A percentile compares a stretch with the other conserved stretches of the same genome.
Evolutionary conservation across 1,284 basidiomycete species (phyloP).

Genomic region (Malassezia furfur): DNA sequence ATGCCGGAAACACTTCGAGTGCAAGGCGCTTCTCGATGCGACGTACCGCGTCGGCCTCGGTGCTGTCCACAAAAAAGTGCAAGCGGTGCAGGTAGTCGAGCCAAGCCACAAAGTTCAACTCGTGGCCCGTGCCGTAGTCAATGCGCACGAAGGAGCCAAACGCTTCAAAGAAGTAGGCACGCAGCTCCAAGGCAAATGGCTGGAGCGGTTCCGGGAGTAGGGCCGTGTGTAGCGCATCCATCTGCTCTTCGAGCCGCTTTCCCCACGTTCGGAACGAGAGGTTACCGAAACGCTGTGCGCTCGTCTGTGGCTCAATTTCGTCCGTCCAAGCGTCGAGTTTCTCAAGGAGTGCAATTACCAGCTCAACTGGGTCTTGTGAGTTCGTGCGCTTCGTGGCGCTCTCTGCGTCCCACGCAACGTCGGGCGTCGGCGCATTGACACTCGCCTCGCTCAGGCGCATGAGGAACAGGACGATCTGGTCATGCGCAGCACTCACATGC

Average conservation of each 20-base stretch:
- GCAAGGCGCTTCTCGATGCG: conserved; percentile 27
- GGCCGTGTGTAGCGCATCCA: conserved; percentile 39
- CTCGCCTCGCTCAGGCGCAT: conserved; percentile 42
- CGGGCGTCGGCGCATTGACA: conserved; percentile 28
- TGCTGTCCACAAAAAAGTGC: conserved; percentile 18
- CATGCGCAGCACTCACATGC: conserved; percentile 34
- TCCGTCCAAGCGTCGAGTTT: conserved; percentile 69
- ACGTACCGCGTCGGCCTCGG: not conserved
- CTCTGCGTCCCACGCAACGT: conserved; percentile 10
- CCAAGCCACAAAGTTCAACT: conserved; percentile 51
- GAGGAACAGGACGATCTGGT: conserved; percentile 33
- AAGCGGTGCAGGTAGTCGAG: conserved; percentile 30
- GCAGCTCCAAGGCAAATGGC: conserved; percentile 56
- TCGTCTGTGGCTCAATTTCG: conserved; percentile 66
- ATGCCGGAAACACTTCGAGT: conserved; percentile 62
- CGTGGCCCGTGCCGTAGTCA: conserved; percentile 95
- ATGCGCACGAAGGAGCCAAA: conserved; percentile 86
- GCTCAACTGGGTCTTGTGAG: conserved; percentile 33
- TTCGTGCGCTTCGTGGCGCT: not conserved
- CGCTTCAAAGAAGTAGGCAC: conserved; percentile 67
- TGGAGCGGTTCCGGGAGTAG: conserved; percentile 53
- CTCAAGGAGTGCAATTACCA: conserved; percentile 58
- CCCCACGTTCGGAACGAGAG: conserved; percentile 84
- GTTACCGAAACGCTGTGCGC: conserved; percentile 87
- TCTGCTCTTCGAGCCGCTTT: conserved; percentile 58